Conservation (phyloP, 805 yeast genomes). For the Candida golubevii region DNA sequence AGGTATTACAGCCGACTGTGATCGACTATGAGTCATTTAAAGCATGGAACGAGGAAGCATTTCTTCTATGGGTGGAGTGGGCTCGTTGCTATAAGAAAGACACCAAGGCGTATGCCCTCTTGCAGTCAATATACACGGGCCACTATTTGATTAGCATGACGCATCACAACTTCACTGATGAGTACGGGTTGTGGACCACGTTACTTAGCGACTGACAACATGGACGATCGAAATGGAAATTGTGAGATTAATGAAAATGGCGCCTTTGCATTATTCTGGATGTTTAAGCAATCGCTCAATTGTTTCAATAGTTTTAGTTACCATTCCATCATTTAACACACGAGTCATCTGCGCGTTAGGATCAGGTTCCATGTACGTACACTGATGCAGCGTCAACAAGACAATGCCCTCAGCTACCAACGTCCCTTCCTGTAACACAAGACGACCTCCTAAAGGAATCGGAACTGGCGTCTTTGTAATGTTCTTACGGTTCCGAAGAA, state of each 20-base stretch:
- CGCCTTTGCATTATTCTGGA: conserved; percentile 1
- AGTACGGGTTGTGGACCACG: conserved; percentile 72
- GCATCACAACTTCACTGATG: conserved; percentile 76
- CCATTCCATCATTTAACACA: conserved; percentile 31
- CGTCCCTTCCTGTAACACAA: conserved; percentile 49
- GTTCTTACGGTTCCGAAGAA: conserved; percentile 32
- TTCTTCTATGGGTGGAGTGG: conserved; percentile 91
- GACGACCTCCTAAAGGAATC: conserved; percentile 50
- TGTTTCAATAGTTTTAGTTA: conserved; percentile 22
- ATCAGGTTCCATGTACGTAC: conserved; percentile 32
- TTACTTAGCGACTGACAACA: conserved; percentile 36
- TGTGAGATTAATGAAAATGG: conserved; percentile 1
- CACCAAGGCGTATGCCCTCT: conserved; percentile 54
- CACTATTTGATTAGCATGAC: conserved; percentile 80
- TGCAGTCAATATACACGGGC: conserved; percentile 55
- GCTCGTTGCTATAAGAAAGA: conserved; percentile 65
- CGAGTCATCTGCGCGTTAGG: conserved; percentile 21
- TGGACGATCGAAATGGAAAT: conserved; percentile 6
- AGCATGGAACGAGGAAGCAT: conserved; percentile 97
- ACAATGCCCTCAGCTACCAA: conserved; percentile 44
- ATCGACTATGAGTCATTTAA: conserved; percentile 88
- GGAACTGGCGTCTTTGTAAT: conserved; percentile 28
- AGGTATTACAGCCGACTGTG: conserved; percentile 86
- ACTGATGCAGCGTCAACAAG: conserved; percentile 29
- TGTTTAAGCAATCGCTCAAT: conserved; percentile 22